A percentile compares a stretch with the other conserved stretches of the same genome.
Conservation (phyloP, 345 rosid genomes). For the Brassica rapa region DNA sequence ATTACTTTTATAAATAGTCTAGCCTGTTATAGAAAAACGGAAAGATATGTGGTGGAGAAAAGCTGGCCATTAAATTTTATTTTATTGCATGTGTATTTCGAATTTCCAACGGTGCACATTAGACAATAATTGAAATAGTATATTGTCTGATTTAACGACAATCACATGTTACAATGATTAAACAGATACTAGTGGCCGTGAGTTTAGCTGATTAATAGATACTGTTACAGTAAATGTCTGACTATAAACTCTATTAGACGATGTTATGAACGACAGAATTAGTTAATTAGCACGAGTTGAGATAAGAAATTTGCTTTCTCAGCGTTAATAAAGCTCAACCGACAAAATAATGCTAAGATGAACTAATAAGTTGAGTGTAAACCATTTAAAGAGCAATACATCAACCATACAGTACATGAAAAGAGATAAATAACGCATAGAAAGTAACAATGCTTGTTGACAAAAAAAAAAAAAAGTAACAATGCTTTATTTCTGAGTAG, state of each 20-base stretch:
- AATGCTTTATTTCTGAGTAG: conserved; percentile 24
- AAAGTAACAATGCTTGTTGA: conserved; percentile 21
- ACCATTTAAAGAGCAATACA: not conserved
- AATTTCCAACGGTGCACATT: conserved; percentile 29
- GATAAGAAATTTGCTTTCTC: not conserved
- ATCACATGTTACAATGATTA: conserved; percentile 31
- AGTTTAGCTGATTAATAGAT: conserved; percentile 16
- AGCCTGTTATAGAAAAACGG: conserved; percentile 7
- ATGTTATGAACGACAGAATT: not conserved
- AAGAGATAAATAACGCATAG: not conserved
- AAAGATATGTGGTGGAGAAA: conserved; percentile 21
- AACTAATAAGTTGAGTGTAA: conserved; percentile 12
- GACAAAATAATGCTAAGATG: conserved; percentile 27
- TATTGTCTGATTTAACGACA: conserved; percentile 11
- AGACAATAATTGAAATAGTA: conserved; percentile 3
- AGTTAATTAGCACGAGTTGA: conserved; percentile 10
- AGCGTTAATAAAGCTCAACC: conserved; percentile 9
- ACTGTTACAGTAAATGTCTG: conserved; percentile 10
- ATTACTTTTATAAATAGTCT: not conserved
- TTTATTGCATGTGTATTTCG: conserved; percentile 26
- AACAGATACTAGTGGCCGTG: conserved; percentile 18
- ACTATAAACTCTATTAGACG: not conserved
- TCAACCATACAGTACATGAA: not conserved
- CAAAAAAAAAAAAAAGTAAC: no score
- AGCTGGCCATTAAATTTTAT: conserved; percentile 15